Base-by-base conservation (phyloP, 2,329 filamentous ascomycete species). In the Paecilomyces niveus region DNA sequence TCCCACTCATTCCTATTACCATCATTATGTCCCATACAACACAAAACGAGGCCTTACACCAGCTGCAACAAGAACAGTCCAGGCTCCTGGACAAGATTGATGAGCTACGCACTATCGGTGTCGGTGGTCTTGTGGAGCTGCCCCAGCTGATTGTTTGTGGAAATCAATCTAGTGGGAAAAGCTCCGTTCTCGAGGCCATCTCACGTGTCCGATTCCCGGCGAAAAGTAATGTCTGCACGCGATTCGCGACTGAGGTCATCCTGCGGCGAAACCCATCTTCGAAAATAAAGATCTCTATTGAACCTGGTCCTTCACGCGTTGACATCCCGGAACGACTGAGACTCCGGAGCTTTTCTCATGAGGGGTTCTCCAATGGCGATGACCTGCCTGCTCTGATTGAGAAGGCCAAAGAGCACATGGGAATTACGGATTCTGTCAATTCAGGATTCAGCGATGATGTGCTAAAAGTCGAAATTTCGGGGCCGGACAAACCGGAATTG, bases 231-330 rank as follows among this genome's bases (percentile, higher is more conserved):
- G 58, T 84, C 0, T 87, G 84, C 65, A 88, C 85, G 0, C 76
- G 82, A 0, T 87, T 87, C 59, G 80, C 85, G 0, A 87, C 83
- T 0, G 83, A 88, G 64, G 70, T 87, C 3, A 77, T 83, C 18
- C 73, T 87, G 9, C 76, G 81, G 1, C 76, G 77, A 3, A 72
- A 70, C 1, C 31, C 64, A 0, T 59, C 71, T 5, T 63, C 73
- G 0, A 71, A 65, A 2, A 71, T 82, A 18, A 70, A 71, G 3
- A 77, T 81, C 52, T 76, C 72, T 0, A 80, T 85, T 26, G 70
- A 72, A 55, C 71, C 72, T 1, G 65, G 65, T 2, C 24, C 57
- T 0, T 70, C 68, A 3, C 52, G 69, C 22, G 58, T 57, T 0
- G 57, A 65, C 11, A 49, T 58, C 18, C 26, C 13, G 5, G 35